A percentile compares a stretch with the other conserved stretches of the same genome.
These are phyloP conservation scores for Neophaeococcomyces mojaviensis DNA, from an alignment of 2,329 filamentous ascomycete genomes.

Conservation along the genomic window DNA sequence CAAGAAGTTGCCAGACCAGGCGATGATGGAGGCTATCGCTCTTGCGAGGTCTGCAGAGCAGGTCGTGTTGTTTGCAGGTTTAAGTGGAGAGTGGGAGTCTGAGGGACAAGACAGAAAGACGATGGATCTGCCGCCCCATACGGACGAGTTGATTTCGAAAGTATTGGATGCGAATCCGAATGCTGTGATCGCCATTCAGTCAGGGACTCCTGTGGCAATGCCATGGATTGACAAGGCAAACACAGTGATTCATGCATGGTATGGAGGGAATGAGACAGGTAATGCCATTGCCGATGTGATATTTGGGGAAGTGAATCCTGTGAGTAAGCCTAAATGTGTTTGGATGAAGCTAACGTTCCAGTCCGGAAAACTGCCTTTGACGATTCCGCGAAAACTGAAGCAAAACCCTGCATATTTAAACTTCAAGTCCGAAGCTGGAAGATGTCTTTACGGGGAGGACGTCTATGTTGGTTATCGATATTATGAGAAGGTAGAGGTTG, in stretches of 20 bases:
- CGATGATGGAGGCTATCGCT: constrained; percentile 59
- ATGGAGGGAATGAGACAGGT: constrained; percentile 73
- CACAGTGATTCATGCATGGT: constrained; percentile 69
- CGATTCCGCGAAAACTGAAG: constrained; percentile 58
- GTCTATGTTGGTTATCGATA: constrained; percentile 73
- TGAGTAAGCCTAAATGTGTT: no score
- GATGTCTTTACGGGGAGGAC: constrained; percentile 69
- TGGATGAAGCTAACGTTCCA: no score
- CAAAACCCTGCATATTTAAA: constrained; percentile 71
- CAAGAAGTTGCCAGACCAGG: constrained; percentile 51
- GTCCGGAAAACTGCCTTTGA: constrained; percentile 65
- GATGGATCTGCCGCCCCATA: constrained; percentile 47
- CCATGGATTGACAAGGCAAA: constrained; percentile 38
- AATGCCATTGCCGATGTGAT: constrained; percentile 72
- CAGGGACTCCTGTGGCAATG: constrained; percentile 58
- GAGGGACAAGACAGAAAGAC: constrained; percentile 57
- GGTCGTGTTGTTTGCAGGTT: constrained; percentile 67
- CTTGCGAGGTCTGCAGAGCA: constrained; percentile 64
- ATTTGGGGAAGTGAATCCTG: constrained; percentile 64
- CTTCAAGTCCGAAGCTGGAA: constrained; percentile 61
- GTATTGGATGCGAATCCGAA: constrained; percentile 58
- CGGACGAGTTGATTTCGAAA: constrained; percentile 51
- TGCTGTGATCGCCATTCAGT: constrained; percentile 66
- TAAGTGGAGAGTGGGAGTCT: constrained; percentile 73
- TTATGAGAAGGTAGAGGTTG: constrained; percentile 60